Percentiles rank a stretch among this genome's conserved stretches.
Evolutionary conservation across 1,139 yeast species (phyloP).

Genomic region (Yamadazyma triangularis): DNA sequence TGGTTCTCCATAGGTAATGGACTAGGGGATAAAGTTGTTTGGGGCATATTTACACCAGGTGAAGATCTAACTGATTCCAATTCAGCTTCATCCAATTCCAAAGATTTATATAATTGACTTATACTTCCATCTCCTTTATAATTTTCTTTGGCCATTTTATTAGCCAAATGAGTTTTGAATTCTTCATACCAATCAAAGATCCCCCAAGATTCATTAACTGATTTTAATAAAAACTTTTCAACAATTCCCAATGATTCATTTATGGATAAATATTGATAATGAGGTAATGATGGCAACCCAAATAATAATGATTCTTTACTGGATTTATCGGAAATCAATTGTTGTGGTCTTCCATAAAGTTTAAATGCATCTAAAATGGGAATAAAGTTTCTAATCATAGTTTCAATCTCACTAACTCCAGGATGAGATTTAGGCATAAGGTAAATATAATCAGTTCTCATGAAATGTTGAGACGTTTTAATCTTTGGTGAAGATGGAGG

Average conservation of each 20-base stretch:
- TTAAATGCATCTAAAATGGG: conserved; percentile 52
- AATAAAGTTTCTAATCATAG: conserved; percentile 50
- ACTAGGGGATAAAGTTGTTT: conserved; percentile 10
- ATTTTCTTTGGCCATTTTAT: conserved; percentile 12
- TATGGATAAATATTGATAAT: conserved; percentile 43
- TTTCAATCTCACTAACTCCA: conserved; percentile 52
- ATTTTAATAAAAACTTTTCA: conserved; percentile 22
- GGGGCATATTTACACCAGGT: conserved; percentile 16
- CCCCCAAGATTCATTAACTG: conserved; percentile 32
- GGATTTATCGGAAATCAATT: conserved; percentile 42
- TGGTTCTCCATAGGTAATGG: conserved; percentile 1
- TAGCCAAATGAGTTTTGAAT: conserved; percentile 40
- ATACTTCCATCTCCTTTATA: conserved; percentile 33
- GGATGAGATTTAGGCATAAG: conserved; percentile 54
- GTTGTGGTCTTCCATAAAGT: conserved; percentile 53
- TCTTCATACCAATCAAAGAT: conserved; percentile 18
- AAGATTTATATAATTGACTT: conserved; percentile 22
- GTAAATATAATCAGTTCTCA: conserved; percentile 34
- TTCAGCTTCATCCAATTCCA: conserved; percentile 13
- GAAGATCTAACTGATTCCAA: conserved; percentile 11
- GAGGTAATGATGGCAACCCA: conserved; percentile 56
- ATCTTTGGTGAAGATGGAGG: conserved; percentile 14
- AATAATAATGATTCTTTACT: conserved; percentile 45
- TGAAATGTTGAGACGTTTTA: conserved; percentile 21
- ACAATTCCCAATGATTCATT: conserved; percentile 35